Evolutionary conservation across 2,329 filamentous ascomycete species (phyloP).

Genomic region (Fusarium sp.): DNA sequence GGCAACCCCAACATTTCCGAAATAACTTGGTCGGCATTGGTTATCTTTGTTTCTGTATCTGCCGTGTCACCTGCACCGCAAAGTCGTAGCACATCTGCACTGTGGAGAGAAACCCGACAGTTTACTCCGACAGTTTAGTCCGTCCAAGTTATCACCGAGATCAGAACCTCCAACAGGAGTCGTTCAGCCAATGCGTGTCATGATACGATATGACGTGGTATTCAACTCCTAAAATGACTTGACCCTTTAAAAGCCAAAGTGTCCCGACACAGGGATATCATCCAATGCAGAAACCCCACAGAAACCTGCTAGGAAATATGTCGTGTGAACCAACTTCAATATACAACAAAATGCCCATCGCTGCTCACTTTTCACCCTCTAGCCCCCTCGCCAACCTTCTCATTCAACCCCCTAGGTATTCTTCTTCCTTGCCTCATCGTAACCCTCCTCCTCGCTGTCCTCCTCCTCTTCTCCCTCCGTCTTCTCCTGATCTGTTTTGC

Average conservation of each 20-base stretch:
- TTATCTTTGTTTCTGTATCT: background rate
- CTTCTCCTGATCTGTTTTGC: slow-evolving; percentile 60
- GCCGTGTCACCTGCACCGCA: background rate
- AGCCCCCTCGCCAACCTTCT: background rate
- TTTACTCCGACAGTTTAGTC: background rate
- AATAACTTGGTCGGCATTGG: slow-evolving; percentile 1
- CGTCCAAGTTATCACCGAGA: background rate
- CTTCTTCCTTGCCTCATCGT: slow-evolving; percentile 59
- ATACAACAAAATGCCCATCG: slow-evolving; percentile 31
- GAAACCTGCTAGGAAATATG: slow-evolving; percentile 1
- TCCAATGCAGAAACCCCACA: background rate
- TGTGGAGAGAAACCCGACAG: background rate
- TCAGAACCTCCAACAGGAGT: background rate
- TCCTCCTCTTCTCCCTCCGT: slow-evolving; percentile 51
- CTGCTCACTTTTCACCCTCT: background rate
- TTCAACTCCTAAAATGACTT: background rate
- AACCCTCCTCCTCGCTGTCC: slow-evolving; percentile 57
- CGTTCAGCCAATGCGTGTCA: background rate
- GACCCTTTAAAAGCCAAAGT: background rate
- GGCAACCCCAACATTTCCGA: background rate
- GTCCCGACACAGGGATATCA: background rate
- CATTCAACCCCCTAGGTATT: slow-evolving; percentile 42
- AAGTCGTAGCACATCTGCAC: background rate
- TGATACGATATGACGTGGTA: background rate
- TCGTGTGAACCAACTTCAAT: slow-evolving; percentile 8